A percentile compares a stretch with the other conserved stretches of the same genome.
These are phyloP conservation scores for Coemansia sp. DNA, from an alignment of 192 early-diverging fungal species.

Conservation along the genomic window DNA sequence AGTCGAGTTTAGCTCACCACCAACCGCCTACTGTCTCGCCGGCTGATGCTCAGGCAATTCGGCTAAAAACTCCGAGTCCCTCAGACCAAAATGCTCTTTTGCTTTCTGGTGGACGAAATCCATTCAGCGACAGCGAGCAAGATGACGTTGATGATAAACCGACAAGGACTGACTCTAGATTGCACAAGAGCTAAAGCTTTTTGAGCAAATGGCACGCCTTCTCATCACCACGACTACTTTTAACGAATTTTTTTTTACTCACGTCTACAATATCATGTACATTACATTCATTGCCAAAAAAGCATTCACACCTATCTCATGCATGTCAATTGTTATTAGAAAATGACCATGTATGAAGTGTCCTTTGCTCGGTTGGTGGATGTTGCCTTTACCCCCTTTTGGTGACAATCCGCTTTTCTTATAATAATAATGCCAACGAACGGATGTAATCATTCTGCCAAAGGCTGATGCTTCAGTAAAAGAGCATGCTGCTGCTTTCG, in stretches of 20 bases:
- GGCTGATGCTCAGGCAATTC: constrained; percentile 1
- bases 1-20: not conserved
- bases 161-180: not conserved
- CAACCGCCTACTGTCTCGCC: not conserved
- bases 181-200: not conserved
- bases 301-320: no score
- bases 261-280: not conserved
- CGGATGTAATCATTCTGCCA: not conserved
- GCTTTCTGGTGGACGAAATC: not conserved
- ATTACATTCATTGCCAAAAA: not conserved
- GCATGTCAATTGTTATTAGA: no score
- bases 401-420: not conserved
- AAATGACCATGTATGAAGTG: no score
- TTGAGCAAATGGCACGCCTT: not conserved
- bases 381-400: not conserved
- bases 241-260: not conserved
- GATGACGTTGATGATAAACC: not conserved
- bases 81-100: constrained; percentile 2
- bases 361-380: not conserved
- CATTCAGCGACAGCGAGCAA: constrained; percentile 11
- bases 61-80: not conserved
- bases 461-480: not conserved
- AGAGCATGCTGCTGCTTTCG: not conserved
- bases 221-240: not conserved
- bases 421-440: not conserved